Conservation (phyloP, 805 yeast genomes). For the Starmerella tilneyi region DNA sequence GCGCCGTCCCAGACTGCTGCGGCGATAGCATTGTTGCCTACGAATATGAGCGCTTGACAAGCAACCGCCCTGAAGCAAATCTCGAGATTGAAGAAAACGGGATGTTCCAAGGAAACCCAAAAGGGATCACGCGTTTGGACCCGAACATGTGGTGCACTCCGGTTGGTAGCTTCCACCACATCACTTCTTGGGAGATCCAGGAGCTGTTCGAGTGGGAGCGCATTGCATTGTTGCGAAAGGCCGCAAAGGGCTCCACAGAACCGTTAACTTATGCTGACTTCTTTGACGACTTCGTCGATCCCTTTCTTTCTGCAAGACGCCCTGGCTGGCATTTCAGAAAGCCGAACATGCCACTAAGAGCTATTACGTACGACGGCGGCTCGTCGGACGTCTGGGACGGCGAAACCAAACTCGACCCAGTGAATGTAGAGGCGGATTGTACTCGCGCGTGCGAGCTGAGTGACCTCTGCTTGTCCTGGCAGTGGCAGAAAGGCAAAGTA, state of each 20-base stretch:
- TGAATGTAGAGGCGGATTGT: background rate
- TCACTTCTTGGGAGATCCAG: slow-evolving; percentile 27
- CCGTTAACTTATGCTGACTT: slow-evolving; percentile 27
- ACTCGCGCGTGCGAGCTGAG: background rate
- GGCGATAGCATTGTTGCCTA: slow-evolving; percentile 32
- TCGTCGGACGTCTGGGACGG: background rate
- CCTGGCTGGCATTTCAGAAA: slow-evolving; percentile 24
- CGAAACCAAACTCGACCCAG: background rate
- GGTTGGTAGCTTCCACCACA: slow-evolving; percentile 31
- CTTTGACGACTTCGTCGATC: slow-evolving; percentile 29
- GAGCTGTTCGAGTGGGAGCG: slow-evolving; percentile 28
- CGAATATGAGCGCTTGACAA: slow-evolving; percentile 23
- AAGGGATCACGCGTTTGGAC: slow-evolving; percentile 17
- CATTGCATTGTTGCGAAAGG: slow-evolving; percentile 15
- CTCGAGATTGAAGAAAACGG: slow-evolving; percentile 13
- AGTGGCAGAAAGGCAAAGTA: slow-evolving; percentile 7
- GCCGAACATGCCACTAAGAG: background rate
- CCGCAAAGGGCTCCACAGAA: background rate
- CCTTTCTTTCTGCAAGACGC: slow-evolving; percentile 24
- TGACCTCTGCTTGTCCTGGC: slow-evolving; percentile 20
- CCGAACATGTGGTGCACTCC: slow-evolving; percentile 28
- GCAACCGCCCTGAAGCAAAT: slow-evolving; percentile 13
- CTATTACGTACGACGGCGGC: background rate
- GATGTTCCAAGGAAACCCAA: slow-evolving; percentile 31
- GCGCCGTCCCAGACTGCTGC: slow-evolving; percentile 27